These are phyloP conservation scores for Nemania sp. DNA, from an alignment of 2,329 filamentous ascomycete species.

Conservation along the genomic window DNA sequence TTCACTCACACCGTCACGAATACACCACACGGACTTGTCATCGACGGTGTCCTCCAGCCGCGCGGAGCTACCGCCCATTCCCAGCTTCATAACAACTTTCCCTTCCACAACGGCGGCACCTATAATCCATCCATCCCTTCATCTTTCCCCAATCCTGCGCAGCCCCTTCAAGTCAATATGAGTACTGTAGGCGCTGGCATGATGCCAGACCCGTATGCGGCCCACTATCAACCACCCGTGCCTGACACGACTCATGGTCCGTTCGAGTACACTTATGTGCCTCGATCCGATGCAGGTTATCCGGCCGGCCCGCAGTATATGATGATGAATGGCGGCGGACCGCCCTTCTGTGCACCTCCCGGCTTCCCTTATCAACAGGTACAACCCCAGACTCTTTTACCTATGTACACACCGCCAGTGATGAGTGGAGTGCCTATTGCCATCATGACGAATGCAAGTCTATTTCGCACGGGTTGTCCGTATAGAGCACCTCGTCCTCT, in stretches of 20 bases:
- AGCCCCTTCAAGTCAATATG: constrained; percentile 38
- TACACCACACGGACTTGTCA: constrained; percentile 25
- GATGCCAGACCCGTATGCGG: constrained; percentile 47
- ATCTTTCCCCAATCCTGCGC: constrained; percentile 18
- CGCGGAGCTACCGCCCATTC: constrained; percentile 10
- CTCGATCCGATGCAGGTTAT: constrained; percentile 56
- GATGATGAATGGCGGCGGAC: constrained; percentile 23
- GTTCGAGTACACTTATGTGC: constrained; percentile 59
- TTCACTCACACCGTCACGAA: constrained; percentile 23
- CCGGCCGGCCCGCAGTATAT: constrained; percentile 40
- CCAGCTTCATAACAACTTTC: constrained; percentile 15
- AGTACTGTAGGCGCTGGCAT: constrained; percentile 49
- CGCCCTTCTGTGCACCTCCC: constrained; percentile 10
- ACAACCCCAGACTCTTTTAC: constrained; percentile 19
- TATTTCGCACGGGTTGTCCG: neutral
- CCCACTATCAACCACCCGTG: constrained; percentile 63
- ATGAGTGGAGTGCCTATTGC: neutral
- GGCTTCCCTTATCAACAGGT: constrained; percentile 34
- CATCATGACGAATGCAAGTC: constrained; percentile 26
- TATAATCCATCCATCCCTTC: constrained; percentile 16
- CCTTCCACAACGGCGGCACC: constrained; percentile 14
- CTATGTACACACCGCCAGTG: constrained; percentile 19
- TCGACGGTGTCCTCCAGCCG: constrained; percentile 27
- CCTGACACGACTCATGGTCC: constrained; percentile 62
- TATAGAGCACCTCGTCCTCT: neutral